A percentile compares a stretch with the other conserved stretches of the same genome.
These are phyloP conservation scores for Globisporangium nagaii DNA, from an alignment of 352 stramenopile species.

Conservation along the genomic window DNA sequence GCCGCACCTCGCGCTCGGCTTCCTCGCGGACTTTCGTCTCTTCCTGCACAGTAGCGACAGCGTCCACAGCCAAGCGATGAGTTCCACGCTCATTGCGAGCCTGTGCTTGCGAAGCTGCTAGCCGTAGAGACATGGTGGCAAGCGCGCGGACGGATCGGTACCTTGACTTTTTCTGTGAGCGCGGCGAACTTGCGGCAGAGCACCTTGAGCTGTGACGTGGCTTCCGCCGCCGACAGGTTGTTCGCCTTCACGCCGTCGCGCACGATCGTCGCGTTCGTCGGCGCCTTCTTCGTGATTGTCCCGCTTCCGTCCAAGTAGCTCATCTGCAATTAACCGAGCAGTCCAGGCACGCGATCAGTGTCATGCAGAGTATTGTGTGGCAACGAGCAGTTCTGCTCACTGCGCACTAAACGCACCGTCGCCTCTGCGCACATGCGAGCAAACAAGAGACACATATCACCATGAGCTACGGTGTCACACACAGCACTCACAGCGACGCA, in stretches of 20 bases:
- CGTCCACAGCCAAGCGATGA: no score
- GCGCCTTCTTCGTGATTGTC: constrained; percentile 31
- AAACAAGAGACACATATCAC: not conserved
- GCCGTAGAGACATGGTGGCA: not conserved
- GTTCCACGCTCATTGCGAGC: no score
- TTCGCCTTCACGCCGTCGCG: constrained; percentile 53
- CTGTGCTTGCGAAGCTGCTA: no score
- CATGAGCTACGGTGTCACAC: no score
- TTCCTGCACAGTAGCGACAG: constrained; percentile 41
- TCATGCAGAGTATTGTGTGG: no score
- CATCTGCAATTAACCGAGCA: no score
- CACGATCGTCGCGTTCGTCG: constrained; percentile 34
- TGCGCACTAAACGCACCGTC: not conserved
- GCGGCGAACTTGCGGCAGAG: constrained; percentile 82
- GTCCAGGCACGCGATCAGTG: no score
- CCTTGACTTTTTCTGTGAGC: constrained; percentile 83
- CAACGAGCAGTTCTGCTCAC: no score
- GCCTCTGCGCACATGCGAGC: not conserved
- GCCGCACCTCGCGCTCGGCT: constrained; percentile 64
- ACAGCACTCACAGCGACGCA: not conserved
- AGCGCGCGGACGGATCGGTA: constrained; percentile 6
- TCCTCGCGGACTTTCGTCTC: constrained; percentile 69
- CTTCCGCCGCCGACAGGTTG: constrained; percentile 61
- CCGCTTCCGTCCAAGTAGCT: constrained; percentile 20
- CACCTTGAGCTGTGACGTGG: constrained; percentile 71